Base-by-base conservation (phyloP, 768 basidiomycete genomes). In the Plicaturopsis crispa region DNA sequence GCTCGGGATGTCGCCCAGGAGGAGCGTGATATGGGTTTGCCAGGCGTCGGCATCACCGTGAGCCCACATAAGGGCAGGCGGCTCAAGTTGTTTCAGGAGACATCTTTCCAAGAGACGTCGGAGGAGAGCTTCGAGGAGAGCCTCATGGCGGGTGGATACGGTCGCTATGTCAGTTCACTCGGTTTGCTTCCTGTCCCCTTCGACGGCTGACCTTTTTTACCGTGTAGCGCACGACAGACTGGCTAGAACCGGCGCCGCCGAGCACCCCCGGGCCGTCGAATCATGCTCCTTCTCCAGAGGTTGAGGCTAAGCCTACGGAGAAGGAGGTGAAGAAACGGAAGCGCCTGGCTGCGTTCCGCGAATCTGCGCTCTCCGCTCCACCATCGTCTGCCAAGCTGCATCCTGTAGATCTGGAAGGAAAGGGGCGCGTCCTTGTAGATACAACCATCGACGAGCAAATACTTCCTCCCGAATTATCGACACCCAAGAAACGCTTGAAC, bases 111-210 rank as follows among this genome's bases (percentile, higher is more conserved):
- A 54, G 83, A 85, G 59, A 86, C 84, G 0, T 82, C 80, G 4
- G 83, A 84, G 33, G 83, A 84, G 57, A 87, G 84, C 50, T 87
- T 88, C 48, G 85, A 88, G 50, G 84, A 88, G 59, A 83, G 83
- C 48, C 55, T 87, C 30, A 84, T 86, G 74, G 84, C 83, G 14
- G 83, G 84, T 21, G 84, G 85, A 6, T 87, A 87, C 56, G 82
- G 78, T 1, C 71, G 72, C 44, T 87, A 86, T 56, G 84, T 80
- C 54, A 57, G 77, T 62, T 33, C n/a, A 17, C 17, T 12, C n/a
- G n/a, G n/a, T n/a, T n/a, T n/a, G n/a, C n/a, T 23, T 19, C 16
- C 24, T 22, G 24, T 40, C 37, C 12, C 22, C 43, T 31, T 36
- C 34, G 20, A 10, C 17, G 21, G 13, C 24, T n/a, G 16, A 7